Evolutionary conservation across 1,139 yeast species (phyloP).

Genomic region (Entelexis sorbosivorans): DNA sequence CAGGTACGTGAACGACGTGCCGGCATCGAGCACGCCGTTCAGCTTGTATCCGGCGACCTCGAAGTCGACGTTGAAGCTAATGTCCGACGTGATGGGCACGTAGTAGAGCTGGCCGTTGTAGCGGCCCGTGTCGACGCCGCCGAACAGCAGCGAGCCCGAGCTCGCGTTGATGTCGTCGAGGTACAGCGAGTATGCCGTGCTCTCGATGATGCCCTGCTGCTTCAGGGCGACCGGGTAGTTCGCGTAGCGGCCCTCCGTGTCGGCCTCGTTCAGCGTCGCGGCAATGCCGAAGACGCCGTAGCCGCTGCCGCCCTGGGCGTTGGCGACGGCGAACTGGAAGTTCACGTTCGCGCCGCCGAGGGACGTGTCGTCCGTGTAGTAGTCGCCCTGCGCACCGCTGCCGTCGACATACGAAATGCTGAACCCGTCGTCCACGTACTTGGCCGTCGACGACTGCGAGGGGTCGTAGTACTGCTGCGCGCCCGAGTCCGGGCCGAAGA

Average conservation of each 20-base stretch:
- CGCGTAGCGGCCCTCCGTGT: constrained; percentile 17
- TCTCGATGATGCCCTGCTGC: constrained; percentile 38
- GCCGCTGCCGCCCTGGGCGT: not conserved
- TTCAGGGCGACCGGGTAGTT: constrained; percentile 42
- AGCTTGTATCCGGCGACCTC: constrained; percentile 2
- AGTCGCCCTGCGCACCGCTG: constrained; percentile 12
- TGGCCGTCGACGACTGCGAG: constrained; percentile 36
- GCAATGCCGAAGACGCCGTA: constrained; percentile 41
- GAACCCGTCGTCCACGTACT: constrained; percentile 14
- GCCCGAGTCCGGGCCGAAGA: constrained; percentile 15
- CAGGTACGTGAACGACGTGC: constrained; percentile 35
- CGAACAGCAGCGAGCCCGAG: constrained; percentile 43
- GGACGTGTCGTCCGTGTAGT: constrained; percentile 11
- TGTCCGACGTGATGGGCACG: constrained; percentile 22
- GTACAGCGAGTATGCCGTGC: constrained; percentile 43
- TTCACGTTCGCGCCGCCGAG: constrained; percentile 7
- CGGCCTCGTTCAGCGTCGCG: constrained; percentile 21
- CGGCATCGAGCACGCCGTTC: constrained; percentile 15
- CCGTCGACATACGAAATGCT: constrained; percentile 13
- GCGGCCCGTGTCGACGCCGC: constrained; percentile 47
- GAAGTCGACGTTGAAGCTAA: constrained; percentile 11
- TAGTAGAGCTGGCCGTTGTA: constrained; percentile 37
- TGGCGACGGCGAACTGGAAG: constrained; percentile 11
- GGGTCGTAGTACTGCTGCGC: constrained; percentile 32
- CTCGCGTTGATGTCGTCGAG: constrained; percentile 37